Evolutionary conservation across 106 monocot species (phyloP), one percentile per base, ranked within the genome.

Genomic region (Vanilla planifolia): DNA sequence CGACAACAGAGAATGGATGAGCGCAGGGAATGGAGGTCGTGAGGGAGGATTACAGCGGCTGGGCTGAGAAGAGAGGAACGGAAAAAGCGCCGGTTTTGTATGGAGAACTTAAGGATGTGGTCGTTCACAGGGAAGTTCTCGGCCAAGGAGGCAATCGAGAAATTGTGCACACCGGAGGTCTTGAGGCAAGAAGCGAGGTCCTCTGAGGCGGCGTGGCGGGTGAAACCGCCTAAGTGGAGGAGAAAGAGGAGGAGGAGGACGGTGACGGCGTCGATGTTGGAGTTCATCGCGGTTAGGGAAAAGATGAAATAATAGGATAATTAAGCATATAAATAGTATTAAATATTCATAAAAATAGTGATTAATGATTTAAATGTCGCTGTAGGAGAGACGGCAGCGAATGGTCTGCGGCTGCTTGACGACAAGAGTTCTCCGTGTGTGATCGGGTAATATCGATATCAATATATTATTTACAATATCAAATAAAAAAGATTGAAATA

Each of bases 61-160:
- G 76, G 80, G 10, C 58, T 71, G 3, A 36, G 62, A 1, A 53
- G n/a, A 0, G 19, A 6, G 11, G 71, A 43, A 30, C 6, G 27
- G 6, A 60, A 27, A 34, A 81, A 75, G 45, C 80, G 75, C 37
- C 67, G 80, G 46, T 81, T 81, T 53, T 71, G 75, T 33, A 81
- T 64, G 33, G 80, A 75, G 63, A 72, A 51, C 63, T 42, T 63
- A 16, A 81, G 67, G 29, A 64, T 22, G 28, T 22, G 36, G 64
- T 50, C 21, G 67, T 62, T 72, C 1, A 61, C 24, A 19, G 34
- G 57, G 17, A 35, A 17, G 57, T 57, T 21, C 28, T 57, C 8
- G 2, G 52, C 10, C 53, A 24, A 17, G 6, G 44, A 43, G 10
- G 48, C 1, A 29, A 35, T n/a, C 51, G 67, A 51, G 67, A 72